phyloP scores from a whole-genome alignment of 257 asterid genomes.

The Primulina eburnea region DNA sequence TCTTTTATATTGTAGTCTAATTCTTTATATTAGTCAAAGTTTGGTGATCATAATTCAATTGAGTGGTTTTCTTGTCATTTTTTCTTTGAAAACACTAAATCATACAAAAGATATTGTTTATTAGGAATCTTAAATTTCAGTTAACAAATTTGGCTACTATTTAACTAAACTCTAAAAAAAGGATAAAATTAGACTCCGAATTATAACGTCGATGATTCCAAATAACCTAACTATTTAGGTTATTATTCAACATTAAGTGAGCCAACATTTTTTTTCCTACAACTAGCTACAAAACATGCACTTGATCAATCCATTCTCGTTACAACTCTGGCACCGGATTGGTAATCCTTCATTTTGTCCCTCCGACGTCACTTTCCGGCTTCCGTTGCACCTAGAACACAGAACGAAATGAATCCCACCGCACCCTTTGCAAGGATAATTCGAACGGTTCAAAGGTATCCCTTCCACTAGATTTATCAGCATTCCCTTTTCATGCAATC shows the following conservation, averaged over 20 bases:
- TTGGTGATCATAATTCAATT: too few relatives aligned
- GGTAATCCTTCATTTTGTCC: slow-evolving; percentile 15
- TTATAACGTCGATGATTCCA: not conserved
- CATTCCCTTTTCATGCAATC: slow-evolving; percentile 64
- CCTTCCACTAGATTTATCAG: slow-evolving; percentile 46
- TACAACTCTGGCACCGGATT: slow-evolving; percentile 58
- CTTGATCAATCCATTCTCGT: slow-evolving; percentile 73
- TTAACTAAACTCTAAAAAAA: too few relatives aligned
- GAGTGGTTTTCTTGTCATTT: too few relatives aligned
- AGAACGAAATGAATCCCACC: slow-evolving; percentile 54
- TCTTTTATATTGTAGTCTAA: too few relatives aligned
- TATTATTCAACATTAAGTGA: too few relatives aligned
- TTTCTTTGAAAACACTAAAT: too few relatives aligned
- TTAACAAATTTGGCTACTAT: not conserved
- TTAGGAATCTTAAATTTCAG: too few relatives aligned
- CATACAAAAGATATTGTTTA: too few relatives aligned
- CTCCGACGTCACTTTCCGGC: slow-evolving; percentile 41
- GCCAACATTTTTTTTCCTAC: slow-evolving; percentile 3
- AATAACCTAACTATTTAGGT: slow-evolving; percentile 1
- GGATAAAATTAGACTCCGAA: not conserved
- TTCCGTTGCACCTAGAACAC: slow-evolving; percentile 58
- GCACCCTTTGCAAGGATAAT: slow-evolving; percentile 49
- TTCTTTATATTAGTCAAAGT: too few relatives aligned
- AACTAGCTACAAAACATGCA: slow-evolving; percentile 52
- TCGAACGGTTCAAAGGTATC: slow-evolving; percentile 39